These are phyloP conservation scores for Scytalidium lignicola DNA, from an alignment of 2,329 filamentous ascomycete genomes.

Conservation along the genomic window DNA sequence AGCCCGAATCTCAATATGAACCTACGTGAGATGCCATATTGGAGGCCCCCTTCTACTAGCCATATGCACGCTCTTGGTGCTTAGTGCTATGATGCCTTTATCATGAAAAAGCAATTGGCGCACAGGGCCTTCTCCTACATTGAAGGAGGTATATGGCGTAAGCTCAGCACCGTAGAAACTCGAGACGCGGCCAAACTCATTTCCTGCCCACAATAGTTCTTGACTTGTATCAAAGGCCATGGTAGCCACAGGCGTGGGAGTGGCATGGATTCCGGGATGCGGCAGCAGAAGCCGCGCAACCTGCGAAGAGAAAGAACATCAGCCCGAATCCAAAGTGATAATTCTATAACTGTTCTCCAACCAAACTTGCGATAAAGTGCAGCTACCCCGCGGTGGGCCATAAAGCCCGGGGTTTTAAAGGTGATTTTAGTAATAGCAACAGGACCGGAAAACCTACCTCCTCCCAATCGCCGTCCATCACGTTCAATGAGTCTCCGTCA, in stretches of 20 bases:
- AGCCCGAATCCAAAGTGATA: slow-evolving; percentile 1
- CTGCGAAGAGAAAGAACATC: slow-evolving; percentile 39
- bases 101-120: slow-evolving; percentile 89
- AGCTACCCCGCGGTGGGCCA: slow-evolving; percentile 2
- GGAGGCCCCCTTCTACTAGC: slow-evolving; percentile 75
- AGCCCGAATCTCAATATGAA: slow-evolving; percentile 2
- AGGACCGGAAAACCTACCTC: slow-evolving; percentile 43
- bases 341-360: too few relatives aligned
- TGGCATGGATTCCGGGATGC: slow-evolving; percentile 64
- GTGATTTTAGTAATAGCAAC: background rate
- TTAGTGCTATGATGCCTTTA: slow-evolving; percentile 81
- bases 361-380: slow-evolving; percentile 9
- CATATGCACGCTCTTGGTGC: slow-evolving; percentile 81
- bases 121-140: slow-evolving; percentile 71
- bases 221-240: slow-evolving; percentile 85
- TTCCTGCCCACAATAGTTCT: slow-evolving; percentile 90
- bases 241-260: slow-evolving; percentile 68
- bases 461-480: slow-evolving; percentile 65
- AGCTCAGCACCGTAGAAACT: slow-evolving; percentile 86
- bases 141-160: slow-evolving; percentile 85
- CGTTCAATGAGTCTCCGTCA: slow-evolving; percentile 1
- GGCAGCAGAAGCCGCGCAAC: slow-evolving; percentile 78
- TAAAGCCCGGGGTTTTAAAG: background rate
- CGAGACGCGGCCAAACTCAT: slow-evolving; percentile 77
- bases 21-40: slow-evolving; percentile 79